phyloP scores from a whole-genome alignment of 2,329 filamentous ascomycete genomes.

The Diaporthe sp. region DNA sequence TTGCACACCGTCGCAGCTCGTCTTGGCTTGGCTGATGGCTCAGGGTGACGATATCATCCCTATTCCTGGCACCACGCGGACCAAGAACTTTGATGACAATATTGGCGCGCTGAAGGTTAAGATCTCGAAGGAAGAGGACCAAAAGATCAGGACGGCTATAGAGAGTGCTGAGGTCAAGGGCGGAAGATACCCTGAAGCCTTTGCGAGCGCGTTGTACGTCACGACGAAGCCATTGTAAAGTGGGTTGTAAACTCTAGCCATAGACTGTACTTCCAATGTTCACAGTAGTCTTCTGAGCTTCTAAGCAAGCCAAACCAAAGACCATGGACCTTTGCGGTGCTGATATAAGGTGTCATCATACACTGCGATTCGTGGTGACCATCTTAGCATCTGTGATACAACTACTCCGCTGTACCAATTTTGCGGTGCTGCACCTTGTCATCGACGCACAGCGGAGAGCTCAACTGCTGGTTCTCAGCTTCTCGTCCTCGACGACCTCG shows the following conservation, averaged over 20 bases:
- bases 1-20: slow-evolving; percentile 64
- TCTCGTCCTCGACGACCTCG: slow-evolving; percentile 39
- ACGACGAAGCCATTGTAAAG: slow-evolving; percentile 21
- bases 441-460: too few relatives aligned
- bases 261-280: background rate
- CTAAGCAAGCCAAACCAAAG: background rate
- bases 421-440: too few relatives aligned
- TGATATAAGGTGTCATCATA: background rate
- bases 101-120: slow-evolving; percentile 23
- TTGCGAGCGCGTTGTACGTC: background rate
- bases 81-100: slow-evolving; percentile 60
- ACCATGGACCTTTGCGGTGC: background rate
- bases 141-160: slow-evolving; percentile 31
- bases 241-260: background rate
- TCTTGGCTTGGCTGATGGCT: slow-evolving; percentile 66
- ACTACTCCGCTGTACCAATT: too few relatives aligned
- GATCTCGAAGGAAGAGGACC: slow-evolving; percentile 31
- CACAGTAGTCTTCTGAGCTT: background rate
- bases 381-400: background rate
- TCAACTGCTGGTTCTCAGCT: background rate
- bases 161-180: slow-evolving; percentile 10
- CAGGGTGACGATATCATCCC: slow-evolving; percentile 62
- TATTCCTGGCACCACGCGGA: slow-evolving; percentile 64
- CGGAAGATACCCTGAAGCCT: slow-evolving; percentile 9
- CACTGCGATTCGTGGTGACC: background rate